Percentiles rank a stretch among this genome's conserved stretches.
Conservation (phyloP, 1,139 yeast genomes). For the Pichiaceae sp. region DNA sequence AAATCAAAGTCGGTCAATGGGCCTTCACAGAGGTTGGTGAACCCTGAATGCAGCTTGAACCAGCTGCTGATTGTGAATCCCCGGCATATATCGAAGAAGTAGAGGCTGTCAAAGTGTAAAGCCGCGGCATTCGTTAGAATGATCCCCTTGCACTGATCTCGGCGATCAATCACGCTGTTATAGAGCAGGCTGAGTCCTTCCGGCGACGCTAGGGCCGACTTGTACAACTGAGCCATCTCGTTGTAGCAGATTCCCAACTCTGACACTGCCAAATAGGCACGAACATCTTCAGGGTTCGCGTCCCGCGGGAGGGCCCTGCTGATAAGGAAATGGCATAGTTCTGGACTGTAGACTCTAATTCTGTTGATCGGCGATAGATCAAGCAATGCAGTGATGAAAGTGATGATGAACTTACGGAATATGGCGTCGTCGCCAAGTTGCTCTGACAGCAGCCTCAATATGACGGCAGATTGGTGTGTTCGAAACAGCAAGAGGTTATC, state of each 20-base stretch:
- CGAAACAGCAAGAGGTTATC: conserved; percentile 4
- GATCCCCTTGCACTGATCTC: background rate
- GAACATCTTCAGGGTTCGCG: background rate
- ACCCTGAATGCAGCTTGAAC: conserved; percentile 5
- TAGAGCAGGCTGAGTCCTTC: background rate
- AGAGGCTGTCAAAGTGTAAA: conserved; percentile 1
- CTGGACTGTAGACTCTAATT: conserved; percentile 5
- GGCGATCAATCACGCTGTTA: background rate
- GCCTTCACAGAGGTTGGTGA: background rate
- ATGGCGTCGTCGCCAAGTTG: too few relatives aligned
- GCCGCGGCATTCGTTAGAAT: background rate
- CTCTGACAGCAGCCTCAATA: background rate
- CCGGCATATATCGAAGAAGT: background rate
- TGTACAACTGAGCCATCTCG: conserved; percentile 1
- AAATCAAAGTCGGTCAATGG: background rate
- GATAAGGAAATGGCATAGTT: conserved; percentile 6
- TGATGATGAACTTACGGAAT: conserved; percentile 2
- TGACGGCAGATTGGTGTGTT: background rate
- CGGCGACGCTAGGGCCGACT: background rate
- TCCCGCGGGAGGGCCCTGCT: background rate
- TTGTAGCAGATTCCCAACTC: conserved; percentile 2
- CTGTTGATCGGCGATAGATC: conserved; percentile 10
- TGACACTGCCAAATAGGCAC: background rate
- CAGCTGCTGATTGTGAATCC: conserved; percentile 5
- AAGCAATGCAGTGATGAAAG: conserved; percentile 8